These are phyloP conservation scores for Aspergillus homomorphus DNA, from an alignment of 495 filamentous ascomycete genomes.

Conservation along the genomic window DNA sequence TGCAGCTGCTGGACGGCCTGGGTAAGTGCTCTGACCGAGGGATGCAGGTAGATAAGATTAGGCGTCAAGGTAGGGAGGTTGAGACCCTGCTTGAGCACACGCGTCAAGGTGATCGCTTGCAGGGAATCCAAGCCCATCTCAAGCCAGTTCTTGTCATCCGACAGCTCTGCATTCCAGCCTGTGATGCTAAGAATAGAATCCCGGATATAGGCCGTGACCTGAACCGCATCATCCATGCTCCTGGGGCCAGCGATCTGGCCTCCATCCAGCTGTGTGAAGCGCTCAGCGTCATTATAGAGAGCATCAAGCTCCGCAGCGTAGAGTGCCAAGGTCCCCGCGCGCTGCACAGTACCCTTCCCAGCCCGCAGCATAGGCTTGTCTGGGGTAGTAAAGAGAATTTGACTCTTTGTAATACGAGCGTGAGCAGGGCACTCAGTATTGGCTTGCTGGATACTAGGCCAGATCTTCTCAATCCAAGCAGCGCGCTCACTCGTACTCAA, in stretches of 20 bases:
- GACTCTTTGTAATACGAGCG: conserved; percentile 38
- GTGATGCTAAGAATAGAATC: conserved; percentile 13
- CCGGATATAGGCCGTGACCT: conserved; percentile 17
- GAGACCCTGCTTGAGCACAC: conserved; percentile 8
- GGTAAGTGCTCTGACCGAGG: conserved; percentile 6
- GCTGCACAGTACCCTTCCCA: conserved; percentile 45
- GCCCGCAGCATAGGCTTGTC: conserved; percentile 38
- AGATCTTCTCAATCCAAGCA: conserved; percentile 33
- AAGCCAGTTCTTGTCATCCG: conserved; percentile 24
- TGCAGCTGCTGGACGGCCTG: not conserved
- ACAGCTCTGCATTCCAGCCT: conserved; percentile 16
- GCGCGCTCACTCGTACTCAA: conserved; percentile 17
- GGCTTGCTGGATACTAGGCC: conserved; percentile 47
- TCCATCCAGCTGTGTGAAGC: conserved; percentile 8
- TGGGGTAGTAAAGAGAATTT: conserved; percentile 36
- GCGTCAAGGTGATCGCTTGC: conserved; percentile 26
- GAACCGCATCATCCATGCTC: not conserved
- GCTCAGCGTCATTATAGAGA: conserved; percentile 27
- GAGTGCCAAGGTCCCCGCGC: conserved; percentile 19
- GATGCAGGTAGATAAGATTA: conserved; percentile 13
- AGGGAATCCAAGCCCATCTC: conserved; percentile 50
- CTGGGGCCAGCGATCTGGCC: not conserved
- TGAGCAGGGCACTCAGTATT: conserved; percentile 42
- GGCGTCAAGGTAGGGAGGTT: not conserved
- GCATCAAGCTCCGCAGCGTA: conserved; percentile 26